phyloP scores from a whole-genome alignment of 78 protist species.

The Isochrysis galbana region DNA sequence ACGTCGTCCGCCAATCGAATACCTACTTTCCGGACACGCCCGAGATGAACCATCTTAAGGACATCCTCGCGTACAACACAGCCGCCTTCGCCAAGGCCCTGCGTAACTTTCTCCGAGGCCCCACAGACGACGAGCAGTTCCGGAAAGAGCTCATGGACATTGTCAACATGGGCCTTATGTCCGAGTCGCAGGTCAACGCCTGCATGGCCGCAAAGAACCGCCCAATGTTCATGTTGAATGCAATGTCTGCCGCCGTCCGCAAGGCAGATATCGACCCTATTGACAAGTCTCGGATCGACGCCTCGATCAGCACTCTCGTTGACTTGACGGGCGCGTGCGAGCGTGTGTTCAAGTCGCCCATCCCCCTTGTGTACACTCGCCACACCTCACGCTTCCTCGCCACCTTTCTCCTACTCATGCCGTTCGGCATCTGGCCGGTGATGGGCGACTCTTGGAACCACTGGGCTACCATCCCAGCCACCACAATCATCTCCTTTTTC shows the following conservation, averaged over 20 bases:
- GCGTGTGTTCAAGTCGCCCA: too few relatives aligned
- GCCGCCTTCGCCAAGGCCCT: not conserved
- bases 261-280: not conserved
- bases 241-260: not conserved
- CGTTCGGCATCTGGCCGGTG: not conserved
- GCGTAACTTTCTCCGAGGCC: not conserved
- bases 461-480: not conserved
- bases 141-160: not conserved
- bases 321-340: not conserved
- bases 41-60: not conserved
- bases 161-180: not conserved
- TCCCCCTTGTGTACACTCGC: conserved; percentile 24
- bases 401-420: not conserved
- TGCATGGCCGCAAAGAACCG: not conserved
- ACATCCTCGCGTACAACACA: not conserved
- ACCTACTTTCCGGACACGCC: not conserved
- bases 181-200: too few relatives aligned
- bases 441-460: not conserved
- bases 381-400: not conserved
- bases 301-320: not conserved
- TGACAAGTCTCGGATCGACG: not conserved
- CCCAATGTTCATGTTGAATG: not conserved
- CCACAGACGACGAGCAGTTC: not conserved
- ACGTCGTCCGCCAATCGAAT: not conserved
- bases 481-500: not conserved